These are phyloP conservation scores for Aspergillus taichungensis DNA, from an alignment of 495 filamentous ascomycete genomes.

Conservation along the genomic window DNA sequence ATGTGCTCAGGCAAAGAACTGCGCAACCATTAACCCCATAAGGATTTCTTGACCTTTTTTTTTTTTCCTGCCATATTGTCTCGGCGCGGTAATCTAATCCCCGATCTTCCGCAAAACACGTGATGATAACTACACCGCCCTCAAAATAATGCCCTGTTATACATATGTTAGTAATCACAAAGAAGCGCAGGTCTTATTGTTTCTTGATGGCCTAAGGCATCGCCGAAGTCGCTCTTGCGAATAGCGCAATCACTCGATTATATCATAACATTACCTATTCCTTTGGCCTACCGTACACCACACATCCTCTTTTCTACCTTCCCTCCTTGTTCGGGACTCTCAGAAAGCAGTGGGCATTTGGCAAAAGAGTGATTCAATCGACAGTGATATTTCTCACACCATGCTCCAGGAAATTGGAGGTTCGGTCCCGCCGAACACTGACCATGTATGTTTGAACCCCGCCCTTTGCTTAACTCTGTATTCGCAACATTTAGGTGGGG, in stretches of 20 bases:
- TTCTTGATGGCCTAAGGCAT: constrained; percentile 11
- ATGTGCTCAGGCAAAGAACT: not conserved
- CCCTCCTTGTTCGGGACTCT: not conserved
- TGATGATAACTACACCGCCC: not conserved
- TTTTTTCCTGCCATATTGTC: no score
- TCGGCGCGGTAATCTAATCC: constrained; percentile 1
- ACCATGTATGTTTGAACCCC: constrained; percentile 41
- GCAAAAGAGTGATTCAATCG: no score
- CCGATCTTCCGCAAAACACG: constrained; percentile 4
- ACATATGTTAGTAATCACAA: not conserved
- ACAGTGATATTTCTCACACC: not conserved
- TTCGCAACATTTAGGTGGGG: no score
- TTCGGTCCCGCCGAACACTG: constrained; percentile 41
- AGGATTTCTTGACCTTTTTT: constrained; percentile 4
- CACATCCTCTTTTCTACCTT: constrained; percentile 2
- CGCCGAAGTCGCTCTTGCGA: constrained; percentile 28
- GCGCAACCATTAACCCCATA: not conserved
- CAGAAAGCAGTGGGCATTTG: no score
- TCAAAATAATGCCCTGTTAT: not conserved
- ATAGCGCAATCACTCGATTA: not conserved
- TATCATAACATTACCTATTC: not conserved
- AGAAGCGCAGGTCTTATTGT: not conserved
- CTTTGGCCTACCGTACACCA: not conserved
- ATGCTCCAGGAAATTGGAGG: constrained; percentile 39
- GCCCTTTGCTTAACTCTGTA: constrained; percentile 1